phyloP scores from a whole-genome alignment of 805 yeast species.

The Metschnikowia amazonensis region DNA sequence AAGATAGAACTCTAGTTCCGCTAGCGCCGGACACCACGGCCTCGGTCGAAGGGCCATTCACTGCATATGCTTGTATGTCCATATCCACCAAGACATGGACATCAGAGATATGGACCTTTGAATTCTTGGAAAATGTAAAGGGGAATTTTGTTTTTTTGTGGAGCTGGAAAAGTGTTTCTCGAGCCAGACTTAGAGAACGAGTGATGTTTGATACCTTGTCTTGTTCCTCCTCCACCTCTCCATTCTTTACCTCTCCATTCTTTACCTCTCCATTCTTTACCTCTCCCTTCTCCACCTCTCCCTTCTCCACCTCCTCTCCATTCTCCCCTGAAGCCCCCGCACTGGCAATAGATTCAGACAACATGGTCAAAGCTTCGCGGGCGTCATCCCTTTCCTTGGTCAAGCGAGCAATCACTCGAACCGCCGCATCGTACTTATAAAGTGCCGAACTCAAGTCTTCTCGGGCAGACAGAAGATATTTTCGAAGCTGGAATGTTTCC shows the following conservation, averaged over 20 bases:
- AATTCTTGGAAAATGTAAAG: slow-evolving; percentile 18
- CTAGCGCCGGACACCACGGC: background rate
- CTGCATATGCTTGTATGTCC: background rate
- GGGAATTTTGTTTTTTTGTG: slow-evolving; percentile 34
- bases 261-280: background rate
- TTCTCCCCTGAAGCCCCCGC: background rate
- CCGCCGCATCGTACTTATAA: slow-evolving; percentile 88
- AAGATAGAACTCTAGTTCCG: background rate
- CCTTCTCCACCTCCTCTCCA: background rate
- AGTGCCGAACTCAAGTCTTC: slow-evolving; percentile 74
- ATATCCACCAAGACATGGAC: slow-evolving; percentile 4
- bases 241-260: background rate
- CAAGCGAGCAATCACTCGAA: slow-evolving; percentile 74
- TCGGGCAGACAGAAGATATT: slow-evolving; percentile 61
- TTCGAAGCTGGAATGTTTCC: slow-evolving; percentile 72
- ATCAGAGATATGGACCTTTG: slow-evolving; percentile 12
- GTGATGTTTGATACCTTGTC: background rate
- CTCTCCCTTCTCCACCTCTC: background rate
- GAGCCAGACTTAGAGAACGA: slow-evolving; percentile 17
- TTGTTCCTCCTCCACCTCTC: too few species aligned
- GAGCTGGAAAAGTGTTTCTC: slow-evolving; percentile 30
- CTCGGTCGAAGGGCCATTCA: slow-evolving; percentile 10
- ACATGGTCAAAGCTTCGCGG: slow-evolving; percentile 54
- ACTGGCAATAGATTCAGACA: slow-evolving; percentile 31
- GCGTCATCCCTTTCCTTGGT: slow-evolving; percentile 77